phyloP scores from a whole-genome alignment of 2,329 filamentous ascomycete species.

The Colletotrichum falcatum region DNA sequence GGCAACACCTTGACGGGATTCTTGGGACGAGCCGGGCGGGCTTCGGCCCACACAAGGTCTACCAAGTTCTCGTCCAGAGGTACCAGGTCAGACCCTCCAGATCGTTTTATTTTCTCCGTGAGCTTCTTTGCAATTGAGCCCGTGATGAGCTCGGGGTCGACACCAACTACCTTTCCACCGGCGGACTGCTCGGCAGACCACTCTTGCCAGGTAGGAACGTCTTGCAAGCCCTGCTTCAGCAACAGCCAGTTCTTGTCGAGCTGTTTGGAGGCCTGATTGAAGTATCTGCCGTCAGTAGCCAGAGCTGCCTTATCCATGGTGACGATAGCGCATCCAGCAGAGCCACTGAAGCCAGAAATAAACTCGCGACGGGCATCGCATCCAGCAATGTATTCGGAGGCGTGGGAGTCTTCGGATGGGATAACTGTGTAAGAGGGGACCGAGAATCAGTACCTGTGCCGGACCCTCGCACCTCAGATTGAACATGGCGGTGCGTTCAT shows the following conservation, averaged over 20 bases:
- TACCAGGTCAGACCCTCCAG: constrained; percentile 80
- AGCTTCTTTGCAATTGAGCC: constrained; percentile 75
- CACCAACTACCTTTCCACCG: constrained; percentile 87
- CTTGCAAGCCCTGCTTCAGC: constrained; percentile 91
- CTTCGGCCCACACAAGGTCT: constrained; percentile 87
- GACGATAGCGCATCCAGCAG: constrained; percentile 91
- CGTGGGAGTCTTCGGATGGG: constrained; percentile 96
- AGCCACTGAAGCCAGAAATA: constrained; percentile 95
- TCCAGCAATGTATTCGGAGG: constrained; percentile 97
- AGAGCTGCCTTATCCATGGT: constrained; percentile 88
- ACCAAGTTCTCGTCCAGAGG: constrained; percentile 86
- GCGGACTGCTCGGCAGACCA: constrained; percentile 91
- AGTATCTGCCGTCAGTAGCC: constrained; percentile 96
- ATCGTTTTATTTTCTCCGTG: constrained; percentile 86
- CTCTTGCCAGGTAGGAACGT: constrained; percentile 97
- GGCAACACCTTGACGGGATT: constrained; percentile 81
- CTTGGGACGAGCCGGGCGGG: constrained; percentile 79
- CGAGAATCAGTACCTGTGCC: constrained; percentile 52
- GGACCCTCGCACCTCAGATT: constrained; percentile 7
- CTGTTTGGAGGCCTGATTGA: constrained; percentile 94
- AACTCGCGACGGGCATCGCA: constrained; percentile 92
- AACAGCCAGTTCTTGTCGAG: constrained; percentile 92
- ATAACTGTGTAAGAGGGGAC: constrained; percentile 71
- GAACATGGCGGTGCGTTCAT: constrained; percentile 45
- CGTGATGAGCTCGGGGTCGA: constrained; percentile 90